Conservation (phyloP, 768 basidiomycete species). For the Podaxis sp. region DNA sequence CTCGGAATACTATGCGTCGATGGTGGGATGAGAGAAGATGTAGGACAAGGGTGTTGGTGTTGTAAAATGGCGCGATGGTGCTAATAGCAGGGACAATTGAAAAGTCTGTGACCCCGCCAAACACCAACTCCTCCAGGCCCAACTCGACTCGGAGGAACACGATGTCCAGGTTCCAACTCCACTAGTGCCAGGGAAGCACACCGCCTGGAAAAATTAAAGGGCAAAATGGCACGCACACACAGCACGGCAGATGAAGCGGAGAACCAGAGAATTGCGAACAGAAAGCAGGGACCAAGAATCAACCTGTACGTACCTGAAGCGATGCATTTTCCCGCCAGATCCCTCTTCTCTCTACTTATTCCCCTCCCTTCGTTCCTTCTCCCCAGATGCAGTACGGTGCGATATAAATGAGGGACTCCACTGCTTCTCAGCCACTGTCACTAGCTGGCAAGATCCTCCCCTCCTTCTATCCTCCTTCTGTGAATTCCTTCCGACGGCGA, state of each 20-base stretch:
- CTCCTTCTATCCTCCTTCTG: conserved; percentile 5
- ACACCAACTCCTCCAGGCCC: background rate
- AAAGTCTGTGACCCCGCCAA: background rate
- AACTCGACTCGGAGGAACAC: background rate
- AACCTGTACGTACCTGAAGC: conserved; percentile 5
- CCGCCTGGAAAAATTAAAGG: background rate
- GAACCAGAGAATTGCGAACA: background rate
- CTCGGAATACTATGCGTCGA: background rate
- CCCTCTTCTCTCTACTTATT: background rate
- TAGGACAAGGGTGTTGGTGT: background rate
- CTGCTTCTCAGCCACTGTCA: conserved; percentile 8
- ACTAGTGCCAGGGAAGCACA: background rate
- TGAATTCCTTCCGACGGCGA: background rate
- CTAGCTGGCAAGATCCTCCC: background rate
- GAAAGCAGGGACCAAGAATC: background rate
- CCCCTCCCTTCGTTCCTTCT: background rate
- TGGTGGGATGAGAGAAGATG: background rate
- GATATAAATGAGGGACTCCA: background rate
- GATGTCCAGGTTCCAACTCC: background rate
- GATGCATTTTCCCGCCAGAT: conserved; percentile 1
- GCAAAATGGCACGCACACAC: background rate
- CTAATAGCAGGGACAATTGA: background rate
- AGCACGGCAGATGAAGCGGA: background rate
- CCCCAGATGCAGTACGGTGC: background rate
- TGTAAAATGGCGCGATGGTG: background rate